These are phyloP conservation scores for Gillenia trifoliata DNA, from an alignment of 306 rosid genomes.

Conservation along the genomic window DNA sequence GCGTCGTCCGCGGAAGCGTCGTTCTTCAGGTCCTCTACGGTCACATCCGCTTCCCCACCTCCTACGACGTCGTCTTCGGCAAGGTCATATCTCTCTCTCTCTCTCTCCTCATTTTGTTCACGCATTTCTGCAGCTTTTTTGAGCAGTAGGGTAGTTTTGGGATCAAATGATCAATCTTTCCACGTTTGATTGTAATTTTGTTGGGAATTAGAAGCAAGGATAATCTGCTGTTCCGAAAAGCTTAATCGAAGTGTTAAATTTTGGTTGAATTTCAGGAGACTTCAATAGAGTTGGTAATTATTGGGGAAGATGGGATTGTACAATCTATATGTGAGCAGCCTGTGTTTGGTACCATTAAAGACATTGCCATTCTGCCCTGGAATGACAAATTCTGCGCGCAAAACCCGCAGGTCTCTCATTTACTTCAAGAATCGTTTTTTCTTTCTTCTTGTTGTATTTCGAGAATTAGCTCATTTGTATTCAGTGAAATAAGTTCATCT, in stretches of 20 bases:
- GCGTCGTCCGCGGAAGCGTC: conserved; percentile 75
- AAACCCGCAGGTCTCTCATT: conserved; percentile 50
- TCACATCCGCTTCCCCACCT: conserved; percentile 66
- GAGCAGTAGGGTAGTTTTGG: neutral
- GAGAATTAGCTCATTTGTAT: neutral
- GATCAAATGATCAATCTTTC: neutral
- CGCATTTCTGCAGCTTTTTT: neutral
- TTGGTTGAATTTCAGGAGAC: conserved; percentile 55
- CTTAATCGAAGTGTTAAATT: neutral
- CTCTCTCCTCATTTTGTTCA: too few relatives aligned
- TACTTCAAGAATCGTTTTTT: neutral
- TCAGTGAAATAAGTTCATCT: neutral
- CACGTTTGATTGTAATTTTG: neutral
- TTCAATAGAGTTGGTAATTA: conserved; percentile 74
- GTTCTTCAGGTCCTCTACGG: conserved; percentile 80
- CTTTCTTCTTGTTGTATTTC: neutral
- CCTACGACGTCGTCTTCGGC: conserved; percentile 76
- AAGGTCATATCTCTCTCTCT: conserved; percentile 36
- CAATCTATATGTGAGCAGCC: conserved; percentile 88
- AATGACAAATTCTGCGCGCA: conserved; percentile 50
- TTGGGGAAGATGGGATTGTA: conserved; percentile 72
- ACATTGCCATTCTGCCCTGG: conserved; percentile 81
- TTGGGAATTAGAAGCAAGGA: neutral
- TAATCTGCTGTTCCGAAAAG: neutral
- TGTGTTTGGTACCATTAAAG: conserved; percentile 86